Base-by-base conservation (phyloP, 495 filamentous ascomycete species). In the Neurospora sp. region DNA sequence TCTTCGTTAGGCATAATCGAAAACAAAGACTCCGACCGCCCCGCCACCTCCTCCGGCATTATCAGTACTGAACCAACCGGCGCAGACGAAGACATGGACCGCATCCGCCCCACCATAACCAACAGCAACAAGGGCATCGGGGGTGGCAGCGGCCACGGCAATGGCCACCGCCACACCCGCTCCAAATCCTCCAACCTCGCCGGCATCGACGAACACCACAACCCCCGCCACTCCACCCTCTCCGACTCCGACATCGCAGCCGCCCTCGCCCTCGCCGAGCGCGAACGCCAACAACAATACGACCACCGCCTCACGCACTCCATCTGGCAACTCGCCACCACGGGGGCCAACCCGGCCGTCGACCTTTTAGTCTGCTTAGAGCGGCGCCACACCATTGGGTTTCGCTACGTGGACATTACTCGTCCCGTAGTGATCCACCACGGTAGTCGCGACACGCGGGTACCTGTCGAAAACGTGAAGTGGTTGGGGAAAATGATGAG, bases 401-500 rank as follows among this genome's bases (percentile, higher is more conserved):
- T 99, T 82, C 89, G 94, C 39, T 99, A 99, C 77, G 94, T 97
- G 20, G 96, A 99, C 78, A 97, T 98, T 75, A 96, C 90, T 1
- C 88, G 94, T 10, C 88, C 91, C 0, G 92, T 98, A 1, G 91
- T 97, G 35, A 97, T 99, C 73, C 95, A 97, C 76, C 96, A 99
- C 77, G 96, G 96, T 14, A n/a, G n/a, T 78, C 91, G 91, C 77
- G 96, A 99, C 76, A 94, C 92, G 8, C 88, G 96, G 18, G 96
- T 99, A 12, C 96, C 96, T 0, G 91, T 97, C 20, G 96, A 97
- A 46, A 99, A 98, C 80, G 93, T 97, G 31, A 87, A 90, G 72
- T 99, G 96, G 96, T 85, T 99, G 20, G 94, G 93, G 31, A 94
- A 94, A 79, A 94, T 90, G 44, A 98, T 99, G 96, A 88, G 91